These are phyloP conservation scores for Chalciporus piperatoides DNA, from an alignment of 1,284 basidiomycete species.

Conservation along the genomic window DNA sequence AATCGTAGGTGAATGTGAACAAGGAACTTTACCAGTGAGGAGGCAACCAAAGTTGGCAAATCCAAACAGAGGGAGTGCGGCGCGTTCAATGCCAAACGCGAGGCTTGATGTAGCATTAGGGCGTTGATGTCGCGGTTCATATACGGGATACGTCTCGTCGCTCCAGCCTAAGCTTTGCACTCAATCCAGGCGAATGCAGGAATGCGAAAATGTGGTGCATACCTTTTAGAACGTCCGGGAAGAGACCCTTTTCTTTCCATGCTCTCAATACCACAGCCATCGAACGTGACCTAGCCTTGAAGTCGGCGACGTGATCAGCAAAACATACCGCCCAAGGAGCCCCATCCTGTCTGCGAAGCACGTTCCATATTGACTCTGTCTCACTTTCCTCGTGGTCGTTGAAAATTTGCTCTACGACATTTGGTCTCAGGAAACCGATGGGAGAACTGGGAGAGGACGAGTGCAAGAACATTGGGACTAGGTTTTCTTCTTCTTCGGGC, in stretches of 20 bases:
- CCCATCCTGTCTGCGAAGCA: slow-evolving; percentile 14
- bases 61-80: slow-evolving; percentile 43
- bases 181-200: neutral
- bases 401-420: slow-evolving; percentile 16
- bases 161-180: slow-evolving; percentile 19
- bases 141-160: slow-evolving; percentile 27
- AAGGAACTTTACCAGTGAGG: slow-evolving; percentile 33
- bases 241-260: slow-evolving; percentile 19
- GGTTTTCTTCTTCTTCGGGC: slow-evolving; percentile 17
- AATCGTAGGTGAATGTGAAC: slow-evolving; percentile 13
- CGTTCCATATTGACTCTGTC: slow-evolving; percentile 17
- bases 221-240: slow-evolving; percentile 25
- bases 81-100: slow-evolving; percentile 42
- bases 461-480: slow-evolving; percentile 23
- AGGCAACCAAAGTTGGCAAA: slow-evolving; percentile 42
- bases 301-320: slow-evolving; percentile 17
- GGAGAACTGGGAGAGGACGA: slow-evolving; percentile 13
- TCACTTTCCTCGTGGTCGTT: slow-evolving; percentile 7
- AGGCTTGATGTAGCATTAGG: slow-evolving; percentile 8
- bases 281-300: slow-evolving; percentile 16
- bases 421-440: slow-evolving; percentile 23
- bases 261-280: slow-evolving; percentile 12
- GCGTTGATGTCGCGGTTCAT: slow-evolving; percentile 18
- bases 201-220: neutral
- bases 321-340: slow-evolving; percentile 25